Base-by-base conservation (phyloP, 1,284 basidiomycete genomes). In the Cystobasidium slooffiae region DNA sequence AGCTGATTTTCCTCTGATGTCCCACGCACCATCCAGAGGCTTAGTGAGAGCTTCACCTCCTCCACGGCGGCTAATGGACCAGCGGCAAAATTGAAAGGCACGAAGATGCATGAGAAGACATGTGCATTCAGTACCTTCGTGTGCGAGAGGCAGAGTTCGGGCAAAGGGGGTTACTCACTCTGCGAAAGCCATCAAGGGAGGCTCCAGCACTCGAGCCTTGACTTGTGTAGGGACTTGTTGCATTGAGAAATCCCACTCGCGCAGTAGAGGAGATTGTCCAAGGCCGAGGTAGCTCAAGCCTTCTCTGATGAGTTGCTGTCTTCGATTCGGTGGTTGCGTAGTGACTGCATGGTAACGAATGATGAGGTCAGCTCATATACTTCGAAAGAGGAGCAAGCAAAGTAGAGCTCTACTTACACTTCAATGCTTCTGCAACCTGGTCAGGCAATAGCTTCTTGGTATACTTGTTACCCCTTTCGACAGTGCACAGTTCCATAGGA, bases 371-470 rank as follows among this genome's bases (percentile, higher is more conserved):
- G 10, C 12, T 18, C 37, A 68, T 43, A 3, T 58, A 5, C 12
- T 31, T 6, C 5, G 58, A 63, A n/a, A n/a, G n/a, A n/a, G n/a
- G n/a, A n/a, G n/a, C n/a, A n/a, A n/a, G n/a, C n/a, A n/a, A n/a
- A n/a, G n/a, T n/a, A n/a, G n/a, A n/a, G n/a, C n/a, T n/a, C n/a
- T n/a, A n/a, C 69, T 64, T 68, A 62, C 75, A 77, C 59, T 74
- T 76, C 65, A 78, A 68, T 10, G 73, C 69, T 24, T 77, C 73
- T 14, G 68, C 68, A 1, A 77, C 65, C 53, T 77, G 70, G 20
- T 77, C 77, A n/a, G 77, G 77, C n/a, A 49, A 47, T n/a, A 78
- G 72, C 52, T 77, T 78, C 51, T 72, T 68, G 9, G 49, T 72
- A 18, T 59, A 76, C 49, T 76, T 77, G 58, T 76, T 76, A 3